These are phyloP conservation scores for Populus hybrid DNA, from an alignment of 441 rosid genomes.

Conservation along the genomic window DNA sequence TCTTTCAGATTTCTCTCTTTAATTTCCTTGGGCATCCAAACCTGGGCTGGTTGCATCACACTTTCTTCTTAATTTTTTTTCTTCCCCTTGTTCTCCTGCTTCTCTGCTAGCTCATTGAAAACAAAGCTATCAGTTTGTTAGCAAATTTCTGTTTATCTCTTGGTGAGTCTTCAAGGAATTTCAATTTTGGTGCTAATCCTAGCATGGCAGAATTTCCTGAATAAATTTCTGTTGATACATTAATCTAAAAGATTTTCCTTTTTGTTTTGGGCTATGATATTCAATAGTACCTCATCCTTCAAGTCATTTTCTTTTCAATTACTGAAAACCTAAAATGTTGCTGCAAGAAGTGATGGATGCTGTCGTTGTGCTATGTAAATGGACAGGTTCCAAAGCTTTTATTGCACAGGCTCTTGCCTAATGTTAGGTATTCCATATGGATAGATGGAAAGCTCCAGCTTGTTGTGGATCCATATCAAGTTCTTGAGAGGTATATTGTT, in stretches of 20 bases:
- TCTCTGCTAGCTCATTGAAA: neutral
- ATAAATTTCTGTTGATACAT: neutral
- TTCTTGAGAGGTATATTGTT: constrained; percentile 68
- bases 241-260: neutral
- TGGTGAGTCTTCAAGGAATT: neutral
- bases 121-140: neutral
- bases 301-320: neutral
- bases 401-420: constrained; percentile 75
- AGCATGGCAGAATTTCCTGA: neutral
- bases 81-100: neutral
- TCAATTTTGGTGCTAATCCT: neutral
- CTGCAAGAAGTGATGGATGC: constrained; percentile 2
- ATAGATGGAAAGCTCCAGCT: constrained; percentile 88
- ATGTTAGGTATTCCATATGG: constrained; percentile 74
- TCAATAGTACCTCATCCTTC: neutral
- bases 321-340: neutral
- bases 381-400: constrained; percentile 86
- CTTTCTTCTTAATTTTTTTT: neutral
- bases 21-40: neutral
- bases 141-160: neutral
- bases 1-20: neutral
- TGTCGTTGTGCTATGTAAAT: constrained; percentile 13
- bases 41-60: neutral
- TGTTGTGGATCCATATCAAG: constrained; percentile 79
- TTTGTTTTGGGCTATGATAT: neutral